phyloP scores from a whole-genome alignment of 352 stramenopile species.

The Globisporangium apiculatum region DNA sequence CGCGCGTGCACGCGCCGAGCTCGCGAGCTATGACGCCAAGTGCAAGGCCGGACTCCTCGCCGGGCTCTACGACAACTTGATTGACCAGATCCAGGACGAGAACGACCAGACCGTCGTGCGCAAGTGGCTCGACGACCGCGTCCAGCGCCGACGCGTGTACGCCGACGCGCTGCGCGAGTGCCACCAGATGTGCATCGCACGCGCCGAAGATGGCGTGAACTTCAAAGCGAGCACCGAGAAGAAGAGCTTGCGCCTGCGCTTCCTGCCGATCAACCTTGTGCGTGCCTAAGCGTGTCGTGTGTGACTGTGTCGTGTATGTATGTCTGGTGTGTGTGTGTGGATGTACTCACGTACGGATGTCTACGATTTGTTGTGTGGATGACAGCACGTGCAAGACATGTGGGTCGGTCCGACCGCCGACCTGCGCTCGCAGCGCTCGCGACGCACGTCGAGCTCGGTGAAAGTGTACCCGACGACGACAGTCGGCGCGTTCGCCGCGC shows the following conservation, averaged over 20 bases:
- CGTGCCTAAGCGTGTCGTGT: not conserved
- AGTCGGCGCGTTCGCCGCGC: slow-evolving; percentile 71
- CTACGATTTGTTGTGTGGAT: not conserved
- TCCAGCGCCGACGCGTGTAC: slow-evolving; percentile 61
- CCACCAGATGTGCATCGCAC: slow-evolving; percentile 57
- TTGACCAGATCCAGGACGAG: slow-evolving; percentile 80
- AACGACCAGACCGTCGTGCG: slow-evolving; percentile 69
- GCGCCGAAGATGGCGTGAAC: slow-evolving; percentile 60
- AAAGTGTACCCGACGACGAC: slow-evolving; percentile 68
- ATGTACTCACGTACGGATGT: not conserved
- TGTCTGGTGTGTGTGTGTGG: not conserved
- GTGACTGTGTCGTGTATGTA: too few species aligned
- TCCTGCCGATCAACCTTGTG: slow-evolving; percentile 74
- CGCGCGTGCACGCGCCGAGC: slow-evolving; percentile 35
- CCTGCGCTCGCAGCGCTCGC: slow-evolving; percentile 54
- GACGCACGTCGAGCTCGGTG: slow-evolving; percentile 51
- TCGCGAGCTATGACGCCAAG: slow-evolving; percentile 50
- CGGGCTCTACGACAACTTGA: slow-evolving; percentile 74
- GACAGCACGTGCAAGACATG: slow-evolving; percentile 78
- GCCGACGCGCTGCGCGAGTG: slow-evolving; percentile 62
- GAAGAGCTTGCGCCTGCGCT: slow-evolving; percentile 64
- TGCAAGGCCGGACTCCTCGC: slow-evolving; percentile 54
- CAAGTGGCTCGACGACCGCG: slow-evolving; percentile 65
- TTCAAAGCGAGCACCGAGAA: slow-evolving; percentile 84
- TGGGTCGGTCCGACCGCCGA: slow-evolving; percentile 68